Base-by-base conservation (phyloP, 108 stramenopile genomes). In the Craspedostauros australis region DNA sequence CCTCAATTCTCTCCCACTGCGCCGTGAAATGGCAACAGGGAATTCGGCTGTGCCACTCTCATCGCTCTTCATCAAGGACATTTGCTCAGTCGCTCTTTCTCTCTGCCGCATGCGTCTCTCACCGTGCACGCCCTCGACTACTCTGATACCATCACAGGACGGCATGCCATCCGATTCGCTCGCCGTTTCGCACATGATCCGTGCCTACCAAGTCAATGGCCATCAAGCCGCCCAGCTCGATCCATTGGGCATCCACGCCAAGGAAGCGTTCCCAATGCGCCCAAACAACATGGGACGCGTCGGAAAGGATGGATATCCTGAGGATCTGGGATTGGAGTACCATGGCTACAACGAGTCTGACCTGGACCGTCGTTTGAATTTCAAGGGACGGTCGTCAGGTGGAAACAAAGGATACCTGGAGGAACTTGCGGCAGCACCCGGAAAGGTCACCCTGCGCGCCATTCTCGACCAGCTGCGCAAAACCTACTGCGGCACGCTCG, bases 351-450 rank as follows among this genome's bases (percentile, higher is more conserved):
- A 69, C 9, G 76, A 86, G 14, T 68, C 55, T 0, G 99, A 99
- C 68, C 39, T 96, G 69, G 97, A 99, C 62, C 80, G 96, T 0
- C 72, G 70, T 33, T 63, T 99, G 29, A 72, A 94, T 62, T 86
- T 97, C 67, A 70, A 70, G 53, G 94, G 91, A 24, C 64, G 68
- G 26, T 65, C 66, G 22, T 74, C 77, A 9, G 94, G 95, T 27
- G 97, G 95, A 11, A 82, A 95, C 69, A 95, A 86, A 51, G 99
- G 99, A 27, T 97, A 89, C 56, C 62, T 99, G 47, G 96, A 95
- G 54, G 92, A 95, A 60, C 57, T 95, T 19, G 86, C 86, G 25
- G 55, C 43, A 32, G 69, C 76, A 40, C 86, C 87, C 31, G 74
- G 77, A 1, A 83, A 82, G 54, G 78, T 90, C 23, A 97, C 94